Conservation (phyloP, 2,329 filamentous ascomycete genomes). For the Trichoderma brevicompactum region DNA sequence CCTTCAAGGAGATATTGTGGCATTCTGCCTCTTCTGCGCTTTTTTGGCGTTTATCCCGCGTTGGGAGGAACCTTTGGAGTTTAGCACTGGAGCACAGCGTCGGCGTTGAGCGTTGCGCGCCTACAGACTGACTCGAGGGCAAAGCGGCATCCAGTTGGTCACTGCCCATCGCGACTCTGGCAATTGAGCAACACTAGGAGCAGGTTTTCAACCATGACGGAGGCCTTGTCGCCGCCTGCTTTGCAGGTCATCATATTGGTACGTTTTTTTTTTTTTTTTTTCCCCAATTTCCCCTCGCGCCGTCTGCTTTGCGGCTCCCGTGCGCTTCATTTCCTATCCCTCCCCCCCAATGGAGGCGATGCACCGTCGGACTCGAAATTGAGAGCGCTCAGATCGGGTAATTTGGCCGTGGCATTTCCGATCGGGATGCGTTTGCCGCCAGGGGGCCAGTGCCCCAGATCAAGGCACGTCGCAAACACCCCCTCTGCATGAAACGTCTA, state of each 20-base stretch:
- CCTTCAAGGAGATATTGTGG: slow-evolving; percentile 2
- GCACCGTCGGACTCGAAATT: slow-evolving; percentile 16
- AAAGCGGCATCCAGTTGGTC: slow-evolving; percentile 11
- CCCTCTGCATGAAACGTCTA: slow-evolving; percentile 28
- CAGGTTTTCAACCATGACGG: slow-evolving; percentile 31
- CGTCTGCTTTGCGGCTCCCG: neutral
- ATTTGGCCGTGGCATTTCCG: slow-evolving; percentile 28
- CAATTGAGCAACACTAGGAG: neutral
- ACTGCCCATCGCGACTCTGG: slow-evolving; percentile 8
- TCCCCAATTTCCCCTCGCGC: neutral
- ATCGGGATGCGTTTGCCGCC: slow-evolving; percentile 28
- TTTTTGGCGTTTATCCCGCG: neutral
- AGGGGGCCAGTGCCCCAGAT: slow-evolving; percentile 25
- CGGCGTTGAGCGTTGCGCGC: slow-evolving; percentile 20
- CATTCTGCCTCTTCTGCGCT: neutral
- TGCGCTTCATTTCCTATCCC: slow-evolving; percentile 2
- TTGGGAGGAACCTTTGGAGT: slow-evolving; percentile 1
- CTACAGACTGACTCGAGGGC: slow-evolving; percentile 18
- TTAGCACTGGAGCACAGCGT: slow-evolving; percentile 11
- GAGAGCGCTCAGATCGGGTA: slow-evolving; percentile 26
- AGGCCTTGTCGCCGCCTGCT: slow-evolving; percentile 49
- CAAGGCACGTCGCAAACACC: slow-evolving; percentile 21
- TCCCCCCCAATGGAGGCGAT: slow-evolving; percentile 2
- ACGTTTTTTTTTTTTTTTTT: slow-evolving; percentile 44
- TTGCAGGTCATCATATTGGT: slow-evolving; percentile 78